Evolutionary conservation across 768 basidiomycete species (phyloP).

Genomic region (Lactarius pseudohatsudake): DNA sequence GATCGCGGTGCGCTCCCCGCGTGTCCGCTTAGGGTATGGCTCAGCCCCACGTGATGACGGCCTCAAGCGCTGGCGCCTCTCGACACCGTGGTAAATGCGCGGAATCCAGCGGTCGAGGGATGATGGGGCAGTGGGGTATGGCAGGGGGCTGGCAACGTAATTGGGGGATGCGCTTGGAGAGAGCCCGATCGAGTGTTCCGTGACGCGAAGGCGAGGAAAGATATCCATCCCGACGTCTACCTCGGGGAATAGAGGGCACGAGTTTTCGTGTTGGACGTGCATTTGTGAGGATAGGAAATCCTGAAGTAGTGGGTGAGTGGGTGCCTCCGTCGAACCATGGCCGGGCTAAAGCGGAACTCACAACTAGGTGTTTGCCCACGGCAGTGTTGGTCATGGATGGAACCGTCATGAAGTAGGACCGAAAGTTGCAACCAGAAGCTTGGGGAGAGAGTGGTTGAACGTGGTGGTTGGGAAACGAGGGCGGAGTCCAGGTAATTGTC

Average conservation of each 20-base stretch:
- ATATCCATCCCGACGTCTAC: constrained; percentile 6
- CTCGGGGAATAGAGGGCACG: neutral
- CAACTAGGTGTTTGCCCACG: neutral
- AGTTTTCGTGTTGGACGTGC: neutral
- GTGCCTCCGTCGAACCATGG: neutral
- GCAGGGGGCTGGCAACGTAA: constrained; percentile 12
- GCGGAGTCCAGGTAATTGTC: neutral
- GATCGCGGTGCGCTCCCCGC: constrained; percentile 9
- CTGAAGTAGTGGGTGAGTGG: constrained; percentile 1
- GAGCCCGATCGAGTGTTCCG: constrained; percentile 9
- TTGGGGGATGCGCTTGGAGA: constrained; percentile 11
- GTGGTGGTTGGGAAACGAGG: constrained; percentile 6
- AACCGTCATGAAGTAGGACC: neutral
- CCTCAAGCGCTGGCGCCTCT: constrained; percentile 15
- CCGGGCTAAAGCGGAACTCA: neutral
- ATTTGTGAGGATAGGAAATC: neutral
- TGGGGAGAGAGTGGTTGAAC: neutral
- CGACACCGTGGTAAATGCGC: constrained; percentile 18
- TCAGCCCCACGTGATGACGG: constrained; percentile 8
- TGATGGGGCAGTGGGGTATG: neutral
- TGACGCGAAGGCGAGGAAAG: neutral
- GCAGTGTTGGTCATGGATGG: neutral
- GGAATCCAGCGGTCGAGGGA: neutral
- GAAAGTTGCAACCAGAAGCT: constrained; percentile 4
- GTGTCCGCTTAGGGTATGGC: constrained; percentile 7